Evolutionary conservation across 1,139 yeast species (phyloP), one percentile per base, ranked within the genome.

Genomic region (Hanseniaspora sp.): DNA sequence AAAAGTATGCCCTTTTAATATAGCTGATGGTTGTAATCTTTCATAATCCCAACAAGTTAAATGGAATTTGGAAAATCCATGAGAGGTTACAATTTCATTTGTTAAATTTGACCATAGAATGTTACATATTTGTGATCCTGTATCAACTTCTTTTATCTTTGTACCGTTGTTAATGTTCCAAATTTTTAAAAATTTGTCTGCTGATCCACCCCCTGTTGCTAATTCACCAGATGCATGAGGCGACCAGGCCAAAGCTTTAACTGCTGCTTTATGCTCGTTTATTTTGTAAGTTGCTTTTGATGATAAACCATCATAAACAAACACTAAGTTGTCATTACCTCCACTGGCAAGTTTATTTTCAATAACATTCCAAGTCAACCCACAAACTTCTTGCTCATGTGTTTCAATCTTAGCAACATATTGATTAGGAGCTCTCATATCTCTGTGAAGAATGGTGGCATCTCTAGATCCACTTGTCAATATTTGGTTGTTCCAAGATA

Each of bases 151-250:
- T 61, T 80, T 78, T 17, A 86, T 66, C 57, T 83, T 77, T 35
- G 75, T 68, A 0, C 96, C 96, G 8, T 86, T 86, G 49, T 82
- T 69, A 0, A 95, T 86, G 66, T 88, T 90, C 98, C 98, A 92
- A 29, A 90, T 82, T 67, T 92, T 85, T 61, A 94, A 83, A 34
- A 84, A 78, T 56, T 92, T 80, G 68, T 92, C 99, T 1, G 95
- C 94, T 0, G 97, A 88, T 29, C 99, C 99, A 30, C 98, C 99
- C 7, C 98, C 99, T 2, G 94, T 80, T 0, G 97, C 97, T 54
- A 92, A 69, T 4, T 90, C 76, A 0, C 97, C 97, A 56, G 97
- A 74, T 64, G 87, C 95, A 65, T 92, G 97, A 0, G 98, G 97
- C 0, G 95, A 86, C 99, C 99, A 92, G 1, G 95, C 86, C 54